phyloP scores from a whole-genome alignment of 805 yeast species.

The Ogataea methanolica region DNA sequence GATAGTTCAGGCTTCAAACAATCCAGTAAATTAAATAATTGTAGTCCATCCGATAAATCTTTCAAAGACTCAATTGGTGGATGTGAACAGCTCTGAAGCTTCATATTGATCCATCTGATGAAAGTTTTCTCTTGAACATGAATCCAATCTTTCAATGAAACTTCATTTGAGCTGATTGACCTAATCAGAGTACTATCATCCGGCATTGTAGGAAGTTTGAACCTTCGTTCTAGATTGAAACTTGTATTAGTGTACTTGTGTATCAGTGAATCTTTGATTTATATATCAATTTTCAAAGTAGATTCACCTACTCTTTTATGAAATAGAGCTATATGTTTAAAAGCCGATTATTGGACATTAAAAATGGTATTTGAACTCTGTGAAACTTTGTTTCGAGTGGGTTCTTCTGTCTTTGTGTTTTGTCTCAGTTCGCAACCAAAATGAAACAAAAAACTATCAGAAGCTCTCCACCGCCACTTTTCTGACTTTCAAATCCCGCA shows the following conservation, averaged over 20 bases:
- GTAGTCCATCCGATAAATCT: constrained; percentile 39
- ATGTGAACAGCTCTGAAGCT: constrained; percentile 20
- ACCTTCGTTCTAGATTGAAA: background rate
- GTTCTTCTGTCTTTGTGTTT: no score
- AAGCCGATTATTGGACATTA: no score
- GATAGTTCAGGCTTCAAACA: constrained; percentile 20
- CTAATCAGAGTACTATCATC: constrained; percentile 1
- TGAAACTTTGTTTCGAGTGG: no score
- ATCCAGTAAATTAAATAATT: constrained; percentile 34
- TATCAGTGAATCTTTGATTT: background rate
- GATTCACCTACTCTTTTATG: background rate
- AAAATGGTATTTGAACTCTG: no score
- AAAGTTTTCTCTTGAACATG: constrained; percentile 43
- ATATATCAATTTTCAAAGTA: background rate
- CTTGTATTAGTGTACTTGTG: no score
- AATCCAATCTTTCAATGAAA: constrained; percentile 33
- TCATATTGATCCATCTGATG: constrained; percentile 44
- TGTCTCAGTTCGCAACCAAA: no score
- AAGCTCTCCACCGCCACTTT: no score
- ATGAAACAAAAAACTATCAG: no score
- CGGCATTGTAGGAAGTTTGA: background rate
- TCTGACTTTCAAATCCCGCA: no score
- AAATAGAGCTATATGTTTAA: no score
- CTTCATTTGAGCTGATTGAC: constrained; percentile 3
- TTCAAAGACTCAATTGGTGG: constrained; percentile 23